A percentile compares a stretch with the other conserved stretches of the same genome.
phyloP scores from a whole-genome alignment of 345 rosid genomes.

The Leavenworthia alabamica region DNA sequence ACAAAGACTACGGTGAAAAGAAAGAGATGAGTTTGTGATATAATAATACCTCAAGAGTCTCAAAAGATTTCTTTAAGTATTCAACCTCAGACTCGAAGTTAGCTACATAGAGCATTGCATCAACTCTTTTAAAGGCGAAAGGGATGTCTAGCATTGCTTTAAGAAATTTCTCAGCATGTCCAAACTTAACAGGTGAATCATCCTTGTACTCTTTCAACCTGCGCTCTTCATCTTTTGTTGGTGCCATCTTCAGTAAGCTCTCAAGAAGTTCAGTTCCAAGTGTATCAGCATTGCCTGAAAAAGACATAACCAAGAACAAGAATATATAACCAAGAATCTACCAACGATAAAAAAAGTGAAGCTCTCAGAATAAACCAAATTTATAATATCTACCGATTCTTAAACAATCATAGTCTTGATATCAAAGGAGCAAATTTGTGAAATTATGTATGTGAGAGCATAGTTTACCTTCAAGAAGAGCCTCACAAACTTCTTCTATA shows the following conservation, averaged over 20 bases:
- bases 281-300: constrained; percentile 74
- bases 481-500: constrained; percentile 93
- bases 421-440: neutral
- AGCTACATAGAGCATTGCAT: constrained; percentile 78
- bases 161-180: constrained; percentile 87
- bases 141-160: constrained; percentile 87
- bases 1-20: neutral
- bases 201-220: constrained; percentile 70
- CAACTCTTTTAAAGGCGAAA: constrained; percentile 82
- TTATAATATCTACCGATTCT: neutral
- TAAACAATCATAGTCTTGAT: neutral
- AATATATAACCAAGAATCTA: neutral
- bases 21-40: neutral
- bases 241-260: constrained; percentile 88
- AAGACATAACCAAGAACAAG: neutral
- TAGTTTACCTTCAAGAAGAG: constrained; percentile 82
- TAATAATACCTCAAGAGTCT: constrained; percentile 71
- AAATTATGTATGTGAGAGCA: neutral
- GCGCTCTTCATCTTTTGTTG: constrained; percentile 88
- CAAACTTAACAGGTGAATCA: constrained; percentile 72
- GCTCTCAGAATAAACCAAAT: neutral
- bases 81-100: constrained; percentile 91
- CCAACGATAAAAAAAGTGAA: neutral
- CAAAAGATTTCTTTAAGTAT: constrained; percentile 69
- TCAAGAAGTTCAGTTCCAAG: constrained; percentile 97